Base-by-base conservation (phyloP, 257 asterid genomes). In the Ehretia macrophylla region DNA sequence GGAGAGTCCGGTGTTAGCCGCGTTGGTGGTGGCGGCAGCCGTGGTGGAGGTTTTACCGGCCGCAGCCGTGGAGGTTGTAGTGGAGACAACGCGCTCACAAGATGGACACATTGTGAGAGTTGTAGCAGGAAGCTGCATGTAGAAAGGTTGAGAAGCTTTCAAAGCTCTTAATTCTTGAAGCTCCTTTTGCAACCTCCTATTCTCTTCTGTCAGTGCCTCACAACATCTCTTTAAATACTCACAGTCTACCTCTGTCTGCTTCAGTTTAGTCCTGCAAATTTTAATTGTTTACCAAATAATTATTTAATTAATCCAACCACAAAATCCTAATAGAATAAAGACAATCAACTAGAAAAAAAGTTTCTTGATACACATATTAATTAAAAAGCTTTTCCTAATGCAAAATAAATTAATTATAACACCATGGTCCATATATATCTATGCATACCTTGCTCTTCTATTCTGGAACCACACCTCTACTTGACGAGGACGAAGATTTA, bases 381-480 rank as follows among this genome's bases (percentile, higher is more conserved):
- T n/a, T n/a, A n/a, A n/a, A n/a, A n/a, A n/a, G n/a, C n/a, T n/a
- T n/a, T n/a, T n/a, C n/a, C n/a, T n/a, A n/a, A n/a, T n/a, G n/a
- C n/a, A n/a, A n/a, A n/a, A n/a, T n/a, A n/a, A n/a, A n/a, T n/a
- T n/a, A n/a, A n/a, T n/a, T n/a, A n/a, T n/a, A n/a, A n/a, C n/a
- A n/a, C n/a, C n/a, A n/a, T n/a, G 20, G 21, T 0, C 0, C 21
- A 22, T 55, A 27, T 20, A 18, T 35, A 47, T 44, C 5, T 8
- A 16, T 46, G 17, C 17, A 22, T 76, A 89, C 97, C 97, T 86
- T 59, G 97, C 97, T 70, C 97, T 77, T 60, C 96, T 78, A 63
- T 90, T 90, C 74, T 90, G 98, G 64, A 90, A 90, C 98, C 98
- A 90, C 23, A 90, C 98, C 73, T 90, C 98, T n/a, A 90, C 96